Evolutionary conservation across 179 eudicot genomes (phyloP).

Genomic region (Heliamphora pulchella): DNA sequence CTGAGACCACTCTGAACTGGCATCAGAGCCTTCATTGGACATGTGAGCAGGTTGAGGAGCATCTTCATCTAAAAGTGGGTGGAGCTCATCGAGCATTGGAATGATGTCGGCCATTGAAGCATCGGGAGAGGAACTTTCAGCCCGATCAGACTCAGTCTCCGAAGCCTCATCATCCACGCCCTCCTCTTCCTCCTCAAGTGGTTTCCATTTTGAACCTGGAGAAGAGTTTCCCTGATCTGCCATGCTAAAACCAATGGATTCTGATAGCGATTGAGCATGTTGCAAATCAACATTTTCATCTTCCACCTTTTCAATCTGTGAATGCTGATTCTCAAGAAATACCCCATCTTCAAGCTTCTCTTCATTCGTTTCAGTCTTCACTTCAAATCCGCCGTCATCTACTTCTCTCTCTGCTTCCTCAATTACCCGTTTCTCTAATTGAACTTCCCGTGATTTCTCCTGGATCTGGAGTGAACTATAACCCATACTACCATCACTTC

Average conservation of each 20-base stretch:
- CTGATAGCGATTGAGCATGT: conserved; percentile 34
- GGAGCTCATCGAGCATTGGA: conserved; percentile 93
- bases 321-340: conserved; percentile 24
- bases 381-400: conserved; percentile 19
- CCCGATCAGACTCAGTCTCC: conserved; percentile 69
- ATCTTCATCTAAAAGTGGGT: conserved; percentile 69
- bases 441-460: conserved; percentile 31
- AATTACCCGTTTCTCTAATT: conserved; percentile 25
- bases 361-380: conserved; percentile 21
- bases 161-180: conserved; percentile 38
- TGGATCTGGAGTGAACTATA: conserved; percentile 19
- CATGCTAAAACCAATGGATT: conserved; percentile 32
- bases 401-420: conserved; percentile 24
- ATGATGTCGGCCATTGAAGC: conserved; percentile 89
- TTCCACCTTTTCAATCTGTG: conserved; percentile 25
- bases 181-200: conserved; percentile 33
- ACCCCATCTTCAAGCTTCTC: conserved; percentile 23
- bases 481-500: conserved; percentile 20
- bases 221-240: conserved; percentile 44
- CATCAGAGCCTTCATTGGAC: conserved; percentile 44
- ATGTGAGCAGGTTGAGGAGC: conserved; percentile 31
- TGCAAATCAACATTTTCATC: conserved; percentile 30
- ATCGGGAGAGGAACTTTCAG: conserved; percentile 94
- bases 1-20: conserved; percentile 28
- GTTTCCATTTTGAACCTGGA: conserved; percentile 48